Base-by-base conservation (phyloP, 1,284 basidiomycete species). In the Rhodotorula sp. region DNA sequence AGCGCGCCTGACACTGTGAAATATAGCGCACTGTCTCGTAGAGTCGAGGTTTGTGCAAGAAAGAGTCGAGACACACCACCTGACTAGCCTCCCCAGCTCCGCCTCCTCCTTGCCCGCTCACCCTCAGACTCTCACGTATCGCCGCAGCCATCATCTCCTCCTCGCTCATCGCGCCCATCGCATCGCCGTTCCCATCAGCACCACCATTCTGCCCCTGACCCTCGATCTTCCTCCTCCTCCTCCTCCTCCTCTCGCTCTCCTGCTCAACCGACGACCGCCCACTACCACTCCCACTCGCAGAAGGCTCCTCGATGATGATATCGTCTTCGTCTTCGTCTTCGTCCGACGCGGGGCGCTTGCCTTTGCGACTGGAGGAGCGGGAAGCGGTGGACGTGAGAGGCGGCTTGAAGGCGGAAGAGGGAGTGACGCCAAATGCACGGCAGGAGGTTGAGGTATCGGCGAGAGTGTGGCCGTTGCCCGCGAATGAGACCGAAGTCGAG, bases 81-180 rank as follows among this genome's bases (percentile, higher is more conserved):
- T 30, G 30, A 6, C 54, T 51, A 31, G 63, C 26, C 59, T 52
- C 59, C 53, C 40, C 47, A 13, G 37, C 13, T 40, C 37, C 37
- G 7, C 56, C 59, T 28, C 40, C 59, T 8, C 34, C 53, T 78
- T 71, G 79, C 77, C 47, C 69, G 62, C 69, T 82, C 77, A 56
- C 81, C 78, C 53, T 78, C 68, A 68, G 73, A 75, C 62, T 81
- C 79, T 28, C 81, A 78, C 69, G 80, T 65, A 40, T 76, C 62
- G 8, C 77, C 76, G 18, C 78, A 68, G 44, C 79, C 80, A 54
- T 79, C 79, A 74, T 79, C 77, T 34, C 72, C 69, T 81, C 80
- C 79, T 54, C 80, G 77, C 50, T 73, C 71, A 5, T 68, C 77
- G 64, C 80, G 78, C n/a, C 67, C 75, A 7, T 55, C 40, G 15